A percentile compares a stretch with the other conserved stretches of the same genome.
Conservation (phyloP, 495 filamentous ascomycete genomes). For the Neurospora sp. region DNA sequence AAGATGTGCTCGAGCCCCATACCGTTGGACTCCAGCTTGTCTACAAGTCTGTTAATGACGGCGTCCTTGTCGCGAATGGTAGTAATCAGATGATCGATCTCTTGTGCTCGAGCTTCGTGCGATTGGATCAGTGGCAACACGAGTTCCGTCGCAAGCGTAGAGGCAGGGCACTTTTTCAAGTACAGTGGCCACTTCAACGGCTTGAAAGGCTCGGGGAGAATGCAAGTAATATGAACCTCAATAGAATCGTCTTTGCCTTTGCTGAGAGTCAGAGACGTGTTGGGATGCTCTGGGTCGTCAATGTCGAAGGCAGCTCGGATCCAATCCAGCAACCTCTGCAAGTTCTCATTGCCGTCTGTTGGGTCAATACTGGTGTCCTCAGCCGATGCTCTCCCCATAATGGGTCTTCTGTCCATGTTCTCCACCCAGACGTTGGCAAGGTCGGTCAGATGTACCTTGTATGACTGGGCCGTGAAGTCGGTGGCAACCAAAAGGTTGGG, state of each 20-base stretch:
- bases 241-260: constrained; percentile 31
- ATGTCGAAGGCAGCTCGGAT: constrained; percentile 51
- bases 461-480: constrained; percentile 38
- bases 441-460: constrained; percentile 72
- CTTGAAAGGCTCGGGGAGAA: constrained; percentile 56
- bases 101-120: constrained; percentile 39
- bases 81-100: constrained; percentile 45
- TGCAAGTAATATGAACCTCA: constrained; percentile 46
- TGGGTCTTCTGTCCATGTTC: constrained; percentile 47
- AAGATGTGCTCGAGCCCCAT: constrained; percentile 62
- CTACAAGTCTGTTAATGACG: constrained; percentile 62
- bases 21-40: constrained; percentile 64
- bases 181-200: constrained; percentile 61
- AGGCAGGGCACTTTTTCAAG: constrained; percentile 45
- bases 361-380: constrained; percentile 76
- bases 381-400: constrained; percentile 55
- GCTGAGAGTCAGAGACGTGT: constrained; percentile 28
- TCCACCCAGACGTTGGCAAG: constrained; percentile 81
- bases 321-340: constrained; percentile 61
- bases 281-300: constrained; percentile 24
- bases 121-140: constrained; percentile 59
- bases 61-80: constrained; percentile 67
- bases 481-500: constrained; percentile 36
- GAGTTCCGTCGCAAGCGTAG: constrained; percentile 47
- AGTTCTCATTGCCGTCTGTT: constrained; percentile 61